Base-by-base conservation (phyloP, 768 basidiomycete genomes). In the Podaxis sp. region DNA sequence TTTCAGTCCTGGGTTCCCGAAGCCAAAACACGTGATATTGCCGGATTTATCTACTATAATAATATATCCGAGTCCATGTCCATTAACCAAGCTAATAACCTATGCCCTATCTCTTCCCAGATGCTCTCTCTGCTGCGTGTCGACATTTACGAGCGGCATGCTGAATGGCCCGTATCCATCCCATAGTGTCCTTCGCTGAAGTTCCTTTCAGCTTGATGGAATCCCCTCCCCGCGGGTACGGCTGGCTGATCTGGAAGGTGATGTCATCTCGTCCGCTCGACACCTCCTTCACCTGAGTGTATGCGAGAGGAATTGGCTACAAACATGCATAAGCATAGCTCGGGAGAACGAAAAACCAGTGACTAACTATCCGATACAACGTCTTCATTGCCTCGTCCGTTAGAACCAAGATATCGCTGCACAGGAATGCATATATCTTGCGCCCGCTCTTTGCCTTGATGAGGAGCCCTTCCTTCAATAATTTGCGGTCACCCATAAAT, bases 371-470 rank as follows among this genome's bases (percentile, higher is more conserved):
- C 41, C 91, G 85, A 73, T 96, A 96, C 13, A 96, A 70, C 12
- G 85, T 86, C 64, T 82, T 85, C 27, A 83, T 83, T 0, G 74
- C 73, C 36, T 87, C 88, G 66, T 95, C 93, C 19, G 93, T 89
- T 61, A 98, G 79, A 2, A 98, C 86, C 52, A 98, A 72, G 46
- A 96, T 90, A 70, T 98, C 96, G 69, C 84, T 96, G 69, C 95
- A 98, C 65, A 98, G 73, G 73, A 94, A 87, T 5, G 81, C 85
- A 43, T 86, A 81, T 50, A 98, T 73, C 70, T 85, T 91, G 55
- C 90, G 79, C 3, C 92, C 88, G 63, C 93, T 94, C 76, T 92
- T 95, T 1, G 90, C 82, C 72, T 98, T 98, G 66, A 79, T 75
- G 11, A 97, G 71, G 2, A 79, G 63, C 0, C 95, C 94, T 70